Conservation (phyloP, 441 rosid genomes). For the Eutrema salsugineum region DNA sequence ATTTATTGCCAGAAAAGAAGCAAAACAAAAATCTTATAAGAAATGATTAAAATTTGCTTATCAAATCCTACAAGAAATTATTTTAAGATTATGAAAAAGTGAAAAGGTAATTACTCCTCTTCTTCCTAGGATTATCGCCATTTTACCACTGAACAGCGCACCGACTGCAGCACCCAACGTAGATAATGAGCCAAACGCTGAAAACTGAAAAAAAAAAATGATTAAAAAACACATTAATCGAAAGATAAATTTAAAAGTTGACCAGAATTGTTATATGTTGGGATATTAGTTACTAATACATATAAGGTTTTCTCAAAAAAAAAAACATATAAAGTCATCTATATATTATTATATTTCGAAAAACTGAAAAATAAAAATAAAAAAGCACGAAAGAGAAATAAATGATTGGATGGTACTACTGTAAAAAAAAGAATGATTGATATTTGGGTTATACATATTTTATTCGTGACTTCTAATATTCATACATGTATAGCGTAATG, state of each 20-base stretch:
- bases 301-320: too few species aligned
- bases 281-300: background rate
- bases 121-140: slow-evolving; percentile 30
- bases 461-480: too few species aligned
- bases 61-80: background rate
- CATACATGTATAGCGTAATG: too few species aligned
- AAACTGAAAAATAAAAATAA: background rate
- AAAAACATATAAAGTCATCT: background rate
- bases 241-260: background rate
- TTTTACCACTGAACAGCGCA: slow-evolving; percentile 30
- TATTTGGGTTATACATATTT: too few species aligned
- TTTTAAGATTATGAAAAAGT: background rate
- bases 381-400: background rate
- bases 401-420: background rate
- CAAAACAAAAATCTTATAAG: too few species aligned
- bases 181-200: slow-evolving; percentile 29
- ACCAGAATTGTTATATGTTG: background rate
- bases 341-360: background rate
- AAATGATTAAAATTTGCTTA: background rate
- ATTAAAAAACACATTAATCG: background rate
- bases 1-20: background rate
- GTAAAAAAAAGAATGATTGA: background rate
- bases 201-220: slow-evolving; percentile 15
- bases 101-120: slow-evolving; percentile 4
- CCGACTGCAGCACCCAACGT: slow-evolving; percentile 32